Evolutionary conservation across 179 eudicot species (phyloP).

Genomic region (Carnegiea gigantea): DNA sequence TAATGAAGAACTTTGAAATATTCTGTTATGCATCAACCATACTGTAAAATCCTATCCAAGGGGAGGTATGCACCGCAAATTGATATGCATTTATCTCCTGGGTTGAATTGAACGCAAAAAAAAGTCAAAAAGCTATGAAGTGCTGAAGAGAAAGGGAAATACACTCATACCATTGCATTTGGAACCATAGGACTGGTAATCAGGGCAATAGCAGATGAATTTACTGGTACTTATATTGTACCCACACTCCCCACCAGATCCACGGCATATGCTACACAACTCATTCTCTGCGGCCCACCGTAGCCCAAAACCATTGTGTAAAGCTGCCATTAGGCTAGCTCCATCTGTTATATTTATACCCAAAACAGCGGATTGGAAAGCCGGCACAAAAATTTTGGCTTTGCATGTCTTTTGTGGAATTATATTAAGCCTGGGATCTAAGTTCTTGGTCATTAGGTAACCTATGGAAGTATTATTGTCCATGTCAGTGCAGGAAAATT

Average conservation of each 20-base stretch:
- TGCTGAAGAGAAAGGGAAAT: background rate
- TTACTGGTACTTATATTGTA: constrained; percentile 8
- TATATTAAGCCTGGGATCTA: background rate
- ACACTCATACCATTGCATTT: constrained; percentile 14
- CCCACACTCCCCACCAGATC: constrained; percentile 48
- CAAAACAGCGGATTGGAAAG: background rate
- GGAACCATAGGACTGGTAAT: constrained; percentile 1
- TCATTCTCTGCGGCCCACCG: constrained; percentile 36
- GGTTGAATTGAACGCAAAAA: background rate
- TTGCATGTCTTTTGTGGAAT: background rate
- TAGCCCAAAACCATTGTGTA: constrained; percentile 32
- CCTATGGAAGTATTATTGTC: background rate
- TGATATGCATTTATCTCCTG: background rate
- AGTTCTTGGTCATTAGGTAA: constrained; percentile 12
- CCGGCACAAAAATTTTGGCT: constrained; percentile 12
- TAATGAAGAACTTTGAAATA: background rate
- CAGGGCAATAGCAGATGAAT: constrained; percentile 34
- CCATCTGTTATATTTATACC: background rate
- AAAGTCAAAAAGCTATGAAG: background rate
- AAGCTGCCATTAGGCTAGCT: background rate
- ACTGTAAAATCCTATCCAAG: background rate
- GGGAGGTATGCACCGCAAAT: background rate
- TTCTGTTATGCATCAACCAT: background rate
- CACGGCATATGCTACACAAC: constrained; percentile 28
- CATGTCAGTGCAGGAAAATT: background rate